Conservation (phyloP, 257 asterid species). For the Rhazya stricta region DNA sequence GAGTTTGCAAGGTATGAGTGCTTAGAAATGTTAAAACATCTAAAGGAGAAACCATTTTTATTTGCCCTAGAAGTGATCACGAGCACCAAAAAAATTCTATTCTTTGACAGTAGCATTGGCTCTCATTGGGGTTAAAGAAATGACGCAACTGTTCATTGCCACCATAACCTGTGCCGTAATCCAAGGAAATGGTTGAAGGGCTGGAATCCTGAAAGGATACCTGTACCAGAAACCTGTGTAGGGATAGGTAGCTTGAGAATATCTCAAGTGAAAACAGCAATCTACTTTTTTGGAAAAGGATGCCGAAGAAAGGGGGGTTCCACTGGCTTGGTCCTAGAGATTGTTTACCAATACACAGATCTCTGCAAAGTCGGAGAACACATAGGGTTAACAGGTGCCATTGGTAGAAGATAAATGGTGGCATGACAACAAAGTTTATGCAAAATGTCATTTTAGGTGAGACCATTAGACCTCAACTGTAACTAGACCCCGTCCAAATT, state of each 20-base stretch:
- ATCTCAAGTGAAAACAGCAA: neutral
- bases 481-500: too few relatives aligned
- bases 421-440: too few relatives aligned
- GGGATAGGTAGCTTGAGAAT: neutral
- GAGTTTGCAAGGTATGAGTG: neutral
- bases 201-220: neutral
- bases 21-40: neutral
- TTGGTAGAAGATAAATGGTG: too few relatives aligned
- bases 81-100: neutral
- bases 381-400: too few relatives aligned
- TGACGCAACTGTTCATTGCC: neutral
- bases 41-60: neutral
- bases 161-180: neutral
- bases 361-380: too few relatives aligned
- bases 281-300: neutral
- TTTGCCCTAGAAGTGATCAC: neutral
- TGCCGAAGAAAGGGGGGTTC: too few relatives aligned
- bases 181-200: neutral
- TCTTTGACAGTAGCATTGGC: neutral
- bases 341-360: too few relatives aligned
- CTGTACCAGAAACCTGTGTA: neutral
- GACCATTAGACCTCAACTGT: too few relatives aligned
- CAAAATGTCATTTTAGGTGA: too few relatives aligned
- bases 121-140: neutral
- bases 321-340: too few relatives aligned